phyloP scores from a whole-genome alignment of 2,329 filamentous ascomycete species.

The Cladorrhinum sp. region DNA sequence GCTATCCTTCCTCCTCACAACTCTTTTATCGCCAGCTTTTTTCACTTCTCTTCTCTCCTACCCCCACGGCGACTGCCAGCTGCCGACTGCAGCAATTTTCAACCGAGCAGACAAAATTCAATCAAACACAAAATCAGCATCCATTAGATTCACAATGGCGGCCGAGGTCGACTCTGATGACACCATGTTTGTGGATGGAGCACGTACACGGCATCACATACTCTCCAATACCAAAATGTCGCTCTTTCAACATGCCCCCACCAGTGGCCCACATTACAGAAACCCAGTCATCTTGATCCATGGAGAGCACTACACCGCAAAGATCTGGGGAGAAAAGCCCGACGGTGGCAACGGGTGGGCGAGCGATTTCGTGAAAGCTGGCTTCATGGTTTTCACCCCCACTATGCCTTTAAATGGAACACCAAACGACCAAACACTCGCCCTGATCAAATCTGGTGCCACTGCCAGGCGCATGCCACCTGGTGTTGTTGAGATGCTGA shows the following conservation, averaged over 20 bases:
- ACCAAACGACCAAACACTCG: background rate
- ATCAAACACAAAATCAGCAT: background rate
- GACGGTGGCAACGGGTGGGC: slow-evolving; percentile 2
- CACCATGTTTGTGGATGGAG: background rate
- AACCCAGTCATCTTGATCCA: slow-evolving; percentile 18
- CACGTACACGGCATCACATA: background rate
- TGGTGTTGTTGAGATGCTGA: slow-evolving; percentile 29
- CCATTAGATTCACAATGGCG: background rate
- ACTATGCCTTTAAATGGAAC: background rate
- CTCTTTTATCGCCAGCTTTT: no score
- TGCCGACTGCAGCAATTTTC: no score
- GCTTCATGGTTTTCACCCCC: slow-evolving; percentile 30
- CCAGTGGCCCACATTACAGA: background rate
- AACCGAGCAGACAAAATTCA: no score
- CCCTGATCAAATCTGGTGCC: background rate
- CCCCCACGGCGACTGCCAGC: no score
- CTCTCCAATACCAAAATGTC: background rate
- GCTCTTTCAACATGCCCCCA: background rate
- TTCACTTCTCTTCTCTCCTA: no score
- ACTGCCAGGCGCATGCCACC: background rate
- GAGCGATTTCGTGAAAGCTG: slow-evolving; percentile 17
- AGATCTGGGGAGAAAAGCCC: slow-evolving; percentile 8
- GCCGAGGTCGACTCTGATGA: background rate
- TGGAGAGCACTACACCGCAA: slow-evolving; percentile 15
- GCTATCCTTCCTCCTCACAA: no score